A percentile compares a stretch with the other conserved stretches of the same genome.
These are phyloP conservation scores for Hypoxylon sp. DNA, from an alignment of 2,329 filamentous ascomycete genomes.

Conservation along the genomic window DNA sequence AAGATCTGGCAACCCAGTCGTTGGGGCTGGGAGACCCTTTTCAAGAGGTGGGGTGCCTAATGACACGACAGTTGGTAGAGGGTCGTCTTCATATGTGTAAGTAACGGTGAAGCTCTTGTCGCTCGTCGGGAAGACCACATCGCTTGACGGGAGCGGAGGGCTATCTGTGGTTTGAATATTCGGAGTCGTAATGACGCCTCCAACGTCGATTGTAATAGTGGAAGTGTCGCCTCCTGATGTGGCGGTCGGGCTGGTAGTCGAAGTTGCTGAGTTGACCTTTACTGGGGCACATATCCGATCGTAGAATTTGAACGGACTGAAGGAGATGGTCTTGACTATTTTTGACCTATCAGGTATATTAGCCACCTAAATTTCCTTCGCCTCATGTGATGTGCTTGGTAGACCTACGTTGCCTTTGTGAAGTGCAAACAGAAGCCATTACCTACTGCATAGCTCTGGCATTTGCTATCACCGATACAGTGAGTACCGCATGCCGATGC, in stretches of 20 bases:
- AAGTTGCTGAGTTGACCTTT: not conserved
- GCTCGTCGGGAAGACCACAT: not conserved
- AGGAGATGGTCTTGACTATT: not conserved
- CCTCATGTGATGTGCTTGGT: not conserved
- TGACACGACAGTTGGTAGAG: not conserved
- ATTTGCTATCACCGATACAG: not conserved
- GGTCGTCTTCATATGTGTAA: conserved; percentile 4
- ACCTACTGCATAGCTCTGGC: not conserved
- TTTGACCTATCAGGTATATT: not conserved
- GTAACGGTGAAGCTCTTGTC: not conserved
- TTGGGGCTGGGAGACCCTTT: not conserved
- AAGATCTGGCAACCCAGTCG: not conserved
- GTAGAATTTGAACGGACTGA: not conserved
- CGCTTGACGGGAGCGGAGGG: not conserved
- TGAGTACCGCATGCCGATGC: conserved; percentile 5
- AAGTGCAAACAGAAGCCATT: not conserved
- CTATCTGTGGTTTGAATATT: not conserved
- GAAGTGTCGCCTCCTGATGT: not conserved
- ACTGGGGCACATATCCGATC: not conserved
- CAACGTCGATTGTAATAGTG: not conserved
- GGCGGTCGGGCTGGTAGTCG: not conserved
- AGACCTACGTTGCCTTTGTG: not conserved
- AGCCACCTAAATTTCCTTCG: not conserved
- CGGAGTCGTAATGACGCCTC: not conserved
- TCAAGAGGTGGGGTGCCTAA: not conserved